Conservation (phyloP, 352 stramenopile species). For the Stramenopiles sp. region DNA sequence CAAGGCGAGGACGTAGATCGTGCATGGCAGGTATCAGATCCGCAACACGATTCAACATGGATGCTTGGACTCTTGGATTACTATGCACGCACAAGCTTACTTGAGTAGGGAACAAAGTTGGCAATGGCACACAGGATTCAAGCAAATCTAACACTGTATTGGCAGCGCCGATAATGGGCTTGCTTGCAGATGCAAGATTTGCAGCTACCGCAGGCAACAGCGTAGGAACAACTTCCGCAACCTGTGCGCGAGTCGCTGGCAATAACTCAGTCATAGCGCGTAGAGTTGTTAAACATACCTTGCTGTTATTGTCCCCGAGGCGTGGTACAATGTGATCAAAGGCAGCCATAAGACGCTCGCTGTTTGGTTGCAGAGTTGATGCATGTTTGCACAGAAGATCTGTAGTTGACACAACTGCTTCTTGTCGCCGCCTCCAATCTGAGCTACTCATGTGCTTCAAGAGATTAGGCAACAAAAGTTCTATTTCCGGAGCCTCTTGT, state of each 20-base stretch:
- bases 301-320: background rate
- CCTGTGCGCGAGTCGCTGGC: background rate
- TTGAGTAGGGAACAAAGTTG: background rate
- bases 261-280: background rate
- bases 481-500: background rate
- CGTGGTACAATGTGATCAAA: background rate
- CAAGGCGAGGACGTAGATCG: background rate
- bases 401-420: background rate
- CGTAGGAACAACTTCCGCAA: background rate
- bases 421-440: background rate
- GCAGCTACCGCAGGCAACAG: background rate
- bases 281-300: background rate
- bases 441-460: background rate
- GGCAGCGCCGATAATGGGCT: background rate
- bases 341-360: background rate
- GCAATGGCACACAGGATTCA: background rate
- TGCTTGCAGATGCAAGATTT: background rate
- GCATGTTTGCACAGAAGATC: background rate
- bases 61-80: background rate
- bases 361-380: background rate
- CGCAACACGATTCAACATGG: constrained; percentile 1
- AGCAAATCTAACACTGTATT: background rate
- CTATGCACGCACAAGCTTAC: background rate
- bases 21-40: background rate
- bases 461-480: background rate